These are phyloP conservation scores for Geotrichum australiense DNA, from an alignment of 1,139 yeast species.

Conservation along the genomic window DNA sequence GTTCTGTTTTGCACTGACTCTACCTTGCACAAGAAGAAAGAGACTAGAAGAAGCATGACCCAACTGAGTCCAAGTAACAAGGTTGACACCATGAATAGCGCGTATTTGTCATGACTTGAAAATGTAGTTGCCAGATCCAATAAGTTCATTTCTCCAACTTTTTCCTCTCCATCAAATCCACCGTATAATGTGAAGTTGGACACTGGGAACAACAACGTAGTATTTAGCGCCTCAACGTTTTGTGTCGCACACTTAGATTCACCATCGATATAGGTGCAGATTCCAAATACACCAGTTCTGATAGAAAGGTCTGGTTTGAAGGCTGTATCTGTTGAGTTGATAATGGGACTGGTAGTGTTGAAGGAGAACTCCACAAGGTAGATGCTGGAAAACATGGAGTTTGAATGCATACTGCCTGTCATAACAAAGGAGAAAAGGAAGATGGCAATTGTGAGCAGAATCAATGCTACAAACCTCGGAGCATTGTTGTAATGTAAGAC, in stretches of 20 bases:
- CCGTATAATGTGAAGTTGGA: slow-evolving; percentile 7
- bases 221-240: slow-evolving; percentile 5
- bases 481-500: slow-evolving; percentile 6
- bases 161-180: not conserved
- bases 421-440: slow-evolving; percentile 46
- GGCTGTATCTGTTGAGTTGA: slow-evolving; percentile 28
- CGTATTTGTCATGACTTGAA: slow-evolving; percentile 5
- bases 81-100: slow-evolving; percentile 4
- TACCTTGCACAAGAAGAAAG: slow-evolving; percentile 1
- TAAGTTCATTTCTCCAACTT: slow-evolving; percentile 3
- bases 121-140: slow-evolving; percentile 3
- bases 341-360: slow-evolving; percentile 40
- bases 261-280: slow-evolving; percentile 11
- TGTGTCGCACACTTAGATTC: slow-evolving; percentile 8
- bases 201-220: slow-evolving; percentile 7
- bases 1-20: not conserved
- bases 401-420: slow-evolving; percentile 44
- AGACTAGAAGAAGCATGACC: slow-evolving; percentile 3
- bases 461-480: slow-evolving; percentile 6
- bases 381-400: slow-evolving; percentile 40
- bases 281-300: slow-evolving; percentile 9
- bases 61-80: slow-evolving; percentile 5
- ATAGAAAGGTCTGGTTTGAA: slow-evolving; percentile 1
- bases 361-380: slow-evolving; percentile 44
- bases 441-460: slow-evolving; percentile 33